phyloP scores from a whole-genome alignment of 345 rosid genomes.

The Salix udensis region DNA sequence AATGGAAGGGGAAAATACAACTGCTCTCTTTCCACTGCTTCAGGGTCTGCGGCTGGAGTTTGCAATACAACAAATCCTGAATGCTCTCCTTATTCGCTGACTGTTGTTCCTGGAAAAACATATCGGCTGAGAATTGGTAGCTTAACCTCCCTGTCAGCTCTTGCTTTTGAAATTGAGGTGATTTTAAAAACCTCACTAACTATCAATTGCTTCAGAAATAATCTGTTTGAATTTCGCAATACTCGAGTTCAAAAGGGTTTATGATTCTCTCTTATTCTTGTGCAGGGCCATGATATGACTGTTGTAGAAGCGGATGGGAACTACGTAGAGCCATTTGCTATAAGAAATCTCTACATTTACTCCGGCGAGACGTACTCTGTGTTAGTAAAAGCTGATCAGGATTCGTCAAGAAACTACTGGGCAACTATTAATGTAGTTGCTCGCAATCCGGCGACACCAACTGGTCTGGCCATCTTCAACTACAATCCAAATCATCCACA shows the following conservation, averaged over 20 bases:
- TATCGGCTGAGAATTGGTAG: constrained; percentile 57
- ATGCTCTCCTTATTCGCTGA: constrained; percentile 38
- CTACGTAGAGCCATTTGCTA: constrained; percentile 60
- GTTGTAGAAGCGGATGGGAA: constrained; percentile 82
- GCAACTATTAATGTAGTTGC: constrained; percentile 53
- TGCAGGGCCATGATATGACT: constrained; percentile 69
- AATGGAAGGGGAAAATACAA: constrained; percentile 63
- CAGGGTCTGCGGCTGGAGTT: constrained; percentile 11
- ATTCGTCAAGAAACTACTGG: constrained; percentile 64
- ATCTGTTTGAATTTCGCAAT: constrained; percentile 7
- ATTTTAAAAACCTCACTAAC: constrained; percentile 1
- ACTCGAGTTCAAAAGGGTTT: background rate
- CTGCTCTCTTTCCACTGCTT: constrained; percentile 38
- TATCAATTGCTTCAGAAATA: constrained; percentile 31
- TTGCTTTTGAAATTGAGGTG: constrained; percentile 78
- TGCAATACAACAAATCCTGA: constrained; percentile 51
- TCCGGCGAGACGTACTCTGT: constrained; percentile 76
- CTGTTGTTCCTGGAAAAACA: constrained; percentile 55
- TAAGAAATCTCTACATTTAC: constrained; percentile 61
- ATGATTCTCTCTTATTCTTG: background rate
- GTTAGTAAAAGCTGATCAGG: constrained; percentile 49
- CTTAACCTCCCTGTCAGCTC: constrained; percentile 56
- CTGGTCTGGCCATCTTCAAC: constrained; percentile 40
- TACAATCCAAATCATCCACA: constrained; percentile 57
- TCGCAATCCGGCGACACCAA: constrained; percentile 41